Evolutionary conservation across 2,329 filamentous ascomycete species (phyloP), one percentile per base, ranked within the genome.

Genomic region (Acarospora socialis): DNA sequence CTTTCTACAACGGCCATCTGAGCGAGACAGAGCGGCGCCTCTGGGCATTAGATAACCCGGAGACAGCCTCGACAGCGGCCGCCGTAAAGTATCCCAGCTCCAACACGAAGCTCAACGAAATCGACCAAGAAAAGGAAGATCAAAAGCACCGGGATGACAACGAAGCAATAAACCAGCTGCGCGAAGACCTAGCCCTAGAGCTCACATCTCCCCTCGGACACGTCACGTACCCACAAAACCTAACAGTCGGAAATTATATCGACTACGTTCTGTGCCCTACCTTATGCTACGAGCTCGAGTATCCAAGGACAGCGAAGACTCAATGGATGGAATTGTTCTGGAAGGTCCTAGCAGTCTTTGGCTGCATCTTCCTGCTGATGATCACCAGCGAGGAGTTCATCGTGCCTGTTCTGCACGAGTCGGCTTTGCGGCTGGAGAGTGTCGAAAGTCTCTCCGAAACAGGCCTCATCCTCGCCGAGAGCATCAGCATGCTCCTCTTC

Each of bases 1-100:
- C 83, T 15, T 98, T 95, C 55, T 98, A 98, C 62, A 95, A 94
- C 47, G 90, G 90, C 7, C 90, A 98, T 54, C 65, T 98, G 10
- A 81, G 79, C 44, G 82, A 90, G 53, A 92, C 83, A 0, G 73
- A 92, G 53, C 76, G 78, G 50, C 77, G 83, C 7, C 66, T 98
- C 8, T 72, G 70, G 34, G 73, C 73, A 23, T 74, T 98, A 20
- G 90, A 98, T 54, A 59, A 70, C 35, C 83, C 84, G 2, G 68
- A 70, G n/a, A 73, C 68, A 4, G 70, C 71, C 4, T 77, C 76
- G 30, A 72, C 73, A 44, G 70, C 66, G 3, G 77, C 78, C 1
- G 80, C 75, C 9, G 80, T 90, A 44, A 69, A 77, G 34, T 94
- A 93, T 47, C 86, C 69, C 42, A 72, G 64, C 36, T 66, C 61